phyloP scores from a whole-genome alignment of 2,329 filamentous ascomycete genomes.

The Fusarium tjaetaba region DNA sequence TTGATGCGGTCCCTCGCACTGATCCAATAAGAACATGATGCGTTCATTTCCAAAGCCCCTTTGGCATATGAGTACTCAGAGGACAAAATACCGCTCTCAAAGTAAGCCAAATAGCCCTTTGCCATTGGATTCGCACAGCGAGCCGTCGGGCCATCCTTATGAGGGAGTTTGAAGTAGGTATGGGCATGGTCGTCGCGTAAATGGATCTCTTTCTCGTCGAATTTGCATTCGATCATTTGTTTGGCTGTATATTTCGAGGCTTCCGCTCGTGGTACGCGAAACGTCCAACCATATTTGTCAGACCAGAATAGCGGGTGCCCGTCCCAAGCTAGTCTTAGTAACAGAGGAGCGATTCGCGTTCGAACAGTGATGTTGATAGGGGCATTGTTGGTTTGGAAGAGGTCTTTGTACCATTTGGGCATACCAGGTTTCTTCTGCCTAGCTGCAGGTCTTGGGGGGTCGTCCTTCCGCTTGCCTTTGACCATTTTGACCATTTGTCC shows the following conservation, averaged over 20 bases:
- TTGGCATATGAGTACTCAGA: slow-evolving; percentile 92
- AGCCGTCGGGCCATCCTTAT: slow-evolving; percentile 90
- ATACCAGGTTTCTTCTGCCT: slow-evolving; percentile 94
- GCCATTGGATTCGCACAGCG: slow-evolving; percentile 89
- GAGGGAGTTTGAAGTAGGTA: slow-evolving; percentile 90
- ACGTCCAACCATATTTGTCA: slow-evolving; percentile 92
- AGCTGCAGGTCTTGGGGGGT: slow-evolving; percentile 79
- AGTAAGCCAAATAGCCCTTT: slow-evolving; percentile 89
- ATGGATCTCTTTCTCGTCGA: slow-evolving; percentile 76
- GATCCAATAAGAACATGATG: slow-evolving; percentile 99
- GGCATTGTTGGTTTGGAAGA: slow-evolving; percentile 75
- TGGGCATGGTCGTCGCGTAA: slow-evolving; percentile 74
- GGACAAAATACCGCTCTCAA: slow-evolving; percentile 86
- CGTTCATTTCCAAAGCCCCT: slow-evolving; percentile 97
- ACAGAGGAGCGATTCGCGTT: slow-evolving; percentile 84
- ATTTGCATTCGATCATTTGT: slow-evolving; percentile 78
- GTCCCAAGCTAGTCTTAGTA: slow-evolving; percentile 89
- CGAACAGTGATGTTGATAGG: slow-evolving; percentile 84
- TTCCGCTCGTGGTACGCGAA: slow-evolving; percentile 74
- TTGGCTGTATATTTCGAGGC: slow-evolving; percentile 72
- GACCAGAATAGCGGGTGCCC: slow-evolving; percentile 92
- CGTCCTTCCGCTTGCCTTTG: slow-evolving; percentile 88
- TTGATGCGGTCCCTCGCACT: slow-evolving; percentile 92
- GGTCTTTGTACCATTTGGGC: slow-evolving; percentile 95
- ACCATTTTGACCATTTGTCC: slow-evolving; percentile 91